Percentiles rank a stretch among this genome's conserved stretches.
Conservation (phyloP, 202 grass and related monocot genomes). For the Schoenoplectus tabernaemontani region DNA sequence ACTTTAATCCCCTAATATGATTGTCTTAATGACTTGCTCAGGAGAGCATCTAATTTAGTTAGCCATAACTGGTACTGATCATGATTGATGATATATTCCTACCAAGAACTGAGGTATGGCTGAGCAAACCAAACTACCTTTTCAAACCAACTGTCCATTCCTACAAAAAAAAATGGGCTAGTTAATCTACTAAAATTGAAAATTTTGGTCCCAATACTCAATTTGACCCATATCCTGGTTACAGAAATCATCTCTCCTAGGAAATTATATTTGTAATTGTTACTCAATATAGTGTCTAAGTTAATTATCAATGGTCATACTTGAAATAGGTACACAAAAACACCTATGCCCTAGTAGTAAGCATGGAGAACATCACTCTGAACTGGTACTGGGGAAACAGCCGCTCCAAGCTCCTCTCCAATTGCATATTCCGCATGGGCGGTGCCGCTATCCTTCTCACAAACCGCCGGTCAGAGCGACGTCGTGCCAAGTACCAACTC, state of each 20-base stretch:
- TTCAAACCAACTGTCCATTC: not conserved
- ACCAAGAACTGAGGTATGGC: not conserved
- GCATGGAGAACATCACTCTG: conserved; percentile 76
- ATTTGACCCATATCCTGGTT: not conserved
- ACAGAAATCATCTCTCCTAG: not conserved
- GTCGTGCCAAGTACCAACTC: conserved; percentile 56
- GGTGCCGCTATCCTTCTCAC: conserved; percentile 62
- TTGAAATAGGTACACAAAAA: conserved; percentile 44
- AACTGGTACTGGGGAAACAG: conserved; percentile 74
- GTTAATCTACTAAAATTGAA: not conserved
- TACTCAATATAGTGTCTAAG: not conserved
- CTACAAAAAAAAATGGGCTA: not conserved
- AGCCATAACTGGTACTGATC: not conserved
- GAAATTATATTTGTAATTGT: not conserved
- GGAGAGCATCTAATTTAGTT: not conserved
- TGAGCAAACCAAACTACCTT: conserved; percentile 13
- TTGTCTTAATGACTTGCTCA: not conserved
- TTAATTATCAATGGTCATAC: not conserved
- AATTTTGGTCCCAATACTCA: not conserved
- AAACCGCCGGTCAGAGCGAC: conserved; percentile 39
- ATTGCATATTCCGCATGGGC: conserved; percentile 82
- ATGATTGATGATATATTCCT: not conserved
- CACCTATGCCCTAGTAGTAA: conserved; percentile 60
- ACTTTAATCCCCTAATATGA: no score
- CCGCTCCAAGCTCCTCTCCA: conserved; percentile 75